Evolutionary conservation across 2,329 filamentous ascomycete genomes (phyloP), one percentile per base, ranked within the genome.

Genomic region (Monosporascus sp.): DNA sequence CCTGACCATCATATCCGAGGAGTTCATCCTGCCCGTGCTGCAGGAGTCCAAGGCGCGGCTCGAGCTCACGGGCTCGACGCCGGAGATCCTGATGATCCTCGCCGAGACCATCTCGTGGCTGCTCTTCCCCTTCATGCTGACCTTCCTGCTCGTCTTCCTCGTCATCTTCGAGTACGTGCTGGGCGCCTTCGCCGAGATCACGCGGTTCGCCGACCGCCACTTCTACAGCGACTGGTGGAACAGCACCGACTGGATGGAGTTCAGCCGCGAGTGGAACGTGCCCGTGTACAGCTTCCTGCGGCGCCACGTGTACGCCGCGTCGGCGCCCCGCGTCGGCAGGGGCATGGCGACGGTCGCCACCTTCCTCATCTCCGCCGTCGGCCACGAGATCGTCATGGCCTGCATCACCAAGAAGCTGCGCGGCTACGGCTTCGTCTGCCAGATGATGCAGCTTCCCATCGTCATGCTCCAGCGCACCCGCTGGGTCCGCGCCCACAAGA

Each of bases 131-230:
- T 99, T 97, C 71, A 97, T 97, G 90, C 80, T 97, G 56, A 96
- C 87, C 4, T 95, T 97, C 69, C 77, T 97, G 5, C 84, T 97
- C 48, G 92, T 97, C 52, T 99, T 99, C 76, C 85, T 99, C 54
- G 91, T 97, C 70, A 97, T 97, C 64, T 99, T 97, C 70, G 94
- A 99, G 71, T 99, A 97, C 71, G 82, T 96, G 11, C 83, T 97
- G 36, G 94, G 93, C 54, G 92, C 92, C 48, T 96, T 95, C 65
- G 94, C 92, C 15, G 94, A 99, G 70, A 89, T 97, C 61, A 96
- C 92, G 18, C 81, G 86, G 63, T 97, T 97, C 70, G 93, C 88
- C 50, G 94, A 97, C 70, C 85, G 93, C 41, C 90, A 94, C 71
- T 97, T 97, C 75, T 99, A 97, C 75, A 78, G 78, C 49, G 84